Base-by-base conservation (phyloP, 2,329 filamentous ascomycete genomes). In the Ramichloridium luteum region DNA sequence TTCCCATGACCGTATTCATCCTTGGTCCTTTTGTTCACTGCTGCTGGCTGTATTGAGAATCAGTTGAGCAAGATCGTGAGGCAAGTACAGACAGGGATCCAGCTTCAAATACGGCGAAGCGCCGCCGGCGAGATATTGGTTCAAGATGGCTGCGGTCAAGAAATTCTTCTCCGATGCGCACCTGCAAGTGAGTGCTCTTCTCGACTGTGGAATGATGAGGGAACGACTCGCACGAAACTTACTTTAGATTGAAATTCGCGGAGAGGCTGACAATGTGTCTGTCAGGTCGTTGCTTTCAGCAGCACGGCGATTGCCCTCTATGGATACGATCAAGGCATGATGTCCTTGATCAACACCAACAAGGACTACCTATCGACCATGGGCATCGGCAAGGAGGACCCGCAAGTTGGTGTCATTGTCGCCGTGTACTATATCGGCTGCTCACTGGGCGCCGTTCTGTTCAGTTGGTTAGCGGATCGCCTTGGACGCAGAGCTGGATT, bases 351-450 rank as follows among this genome's bases (percentile, higher is more conserved):
- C 53, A 70, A 70, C 43, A 70, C 66, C 1, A 70, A 70, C 39
- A 42, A 61, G 29, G 38, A 64, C 41, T 76, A 76, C 43, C 63
- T 76, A 1, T 38, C 49, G 5, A 74, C 68, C 16, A 75, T 77
- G 70, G 61, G 61, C 28, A 69, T 76, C 20, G 36, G 44, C 5
- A 56, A 58, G 39, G 57, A 65, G 17, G 64, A 62, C 4, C 61
- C 68, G 1, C 44, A 74, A 13, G 69, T 75, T 20, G 71, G 72
- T 32, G 58, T 73, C 34, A 70, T 74, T 32, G 70, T 76, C 11
- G 67, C 68, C 3, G 60, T 75, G 16, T 76, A 75, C 56, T 76
- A 76, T 41, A 62, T 76, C 4, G 70, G 71, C n/a, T 74, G 70
- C 42, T 60, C 70, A 3, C 50, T 68, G 3, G 71, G 72, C 10